phyloP scores from a whole-genome alignment of 1,284 basidiomycete genomes.

The Ustilago nuda region DNA sequence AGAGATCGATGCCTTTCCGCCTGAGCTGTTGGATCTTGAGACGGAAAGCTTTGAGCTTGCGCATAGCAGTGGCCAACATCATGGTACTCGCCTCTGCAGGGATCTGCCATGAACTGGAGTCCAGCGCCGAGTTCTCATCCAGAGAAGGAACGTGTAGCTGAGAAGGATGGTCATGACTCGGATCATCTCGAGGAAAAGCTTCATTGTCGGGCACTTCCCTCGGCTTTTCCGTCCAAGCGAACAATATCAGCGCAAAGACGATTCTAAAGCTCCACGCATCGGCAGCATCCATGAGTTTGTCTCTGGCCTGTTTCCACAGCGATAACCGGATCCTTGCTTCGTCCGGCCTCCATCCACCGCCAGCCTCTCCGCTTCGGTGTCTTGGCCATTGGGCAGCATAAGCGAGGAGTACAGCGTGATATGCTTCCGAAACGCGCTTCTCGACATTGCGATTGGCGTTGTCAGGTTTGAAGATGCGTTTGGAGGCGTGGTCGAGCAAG shows the following conservation, averaged over 20 bases:
- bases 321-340: conserved; percentile 36
- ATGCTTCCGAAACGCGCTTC: conserved; percentile 39
- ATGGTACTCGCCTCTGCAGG: conserved; percentile 41
- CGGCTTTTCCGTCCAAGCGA: conserved; percentile 49
- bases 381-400: conserved; percentile 46
- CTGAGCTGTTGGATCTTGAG: conserved; percentile 37
- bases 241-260: conserved; percentile 47
- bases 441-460: conserved; percentile 30
- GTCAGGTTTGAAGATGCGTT: conserved; percentile 36
- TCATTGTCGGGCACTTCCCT: conserved; percentile 35
- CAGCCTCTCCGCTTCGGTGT: conserved; percentile 9
- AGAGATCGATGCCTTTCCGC: conserved; percentile 40
- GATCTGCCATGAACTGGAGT: conserved; percentile 41
- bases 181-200: conserved; percentile 21
- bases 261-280: conserved; percentile 46
- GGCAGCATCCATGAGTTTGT: conserved; percentile 45
- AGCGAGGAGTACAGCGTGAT: conserved; percentile 39
- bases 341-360: conserved; percentile 25
- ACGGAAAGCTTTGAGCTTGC: conserved; percentile 42
- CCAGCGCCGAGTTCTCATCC: conserved; percentile 43
- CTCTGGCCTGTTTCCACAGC: conserved; percentile 43
- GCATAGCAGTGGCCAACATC: conserved; percentile 48
- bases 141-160: conserved; percentile 32
- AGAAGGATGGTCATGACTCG: conserved; percentile 17
- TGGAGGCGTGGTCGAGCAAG: conserved; percentile 36